Base-by-base conservation (phyloP, 2,329 filamentous ascomycete species). In the Calcarisporium arbuscula region DNA sequence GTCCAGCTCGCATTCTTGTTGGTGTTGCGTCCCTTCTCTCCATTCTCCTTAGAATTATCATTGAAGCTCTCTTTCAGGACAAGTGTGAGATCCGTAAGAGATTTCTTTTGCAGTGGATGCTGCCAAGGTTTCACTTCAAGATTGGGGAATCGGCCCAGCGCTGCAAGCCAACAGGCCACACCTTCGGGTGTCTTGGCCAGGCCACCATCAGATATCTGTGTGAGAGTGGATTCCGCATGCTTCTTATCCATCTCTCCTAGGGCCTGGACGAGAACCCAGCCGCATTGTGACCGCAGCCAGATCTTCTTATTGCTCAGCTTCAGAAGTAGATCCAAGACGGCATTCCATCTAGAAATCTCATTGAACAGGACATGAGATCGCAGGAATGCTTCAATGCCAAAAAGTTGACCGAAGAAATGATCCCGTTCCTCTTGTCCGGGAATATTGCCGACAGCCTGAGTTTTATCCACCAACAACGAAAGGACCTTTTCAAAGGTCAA, bases 241-340 rank as follows among this genome's bases (percentile, higher is more conserved):
- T 70, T 64, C 46, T 72, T 60, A 23, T 65, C 62, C 65, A 76
- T 76, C 49, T 80, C 77, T 20, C 72, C 70, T 23, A 92, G 58
- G 11, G 82, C 79, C 51, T 87, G 78, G 28, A 84, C 81, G 18
- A 95, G 68, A 30, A 92, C 77, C 70, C 81, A 86, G 20, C 85
- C 87, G 50, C 87, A 95, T 55, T 94, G 85, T 50, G 90, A 81
- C 41, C 86, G 77, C 45, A 96, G 70, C 90, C 89, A 95, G 20
- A 85, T 77, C 59, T 94, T 94, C 61, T 85, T 85, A 48, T 77
- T 74, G 26, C 83, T 79, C 40, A 95, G 71, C 42, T 80, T 74
- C 48, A 88, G 72, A 20, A 95, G 64, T 34, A 85, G 64, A 35
- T 82, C 74, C 30, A 95, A 64, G n/a, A 94, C 68, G 35, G 70